These are phyloP conservation scores for Zymoseptoria pseudotritici DNA, from an alignment of 2,329 filamentous ascomycete species.

Conservation along the genomic window DNA sequence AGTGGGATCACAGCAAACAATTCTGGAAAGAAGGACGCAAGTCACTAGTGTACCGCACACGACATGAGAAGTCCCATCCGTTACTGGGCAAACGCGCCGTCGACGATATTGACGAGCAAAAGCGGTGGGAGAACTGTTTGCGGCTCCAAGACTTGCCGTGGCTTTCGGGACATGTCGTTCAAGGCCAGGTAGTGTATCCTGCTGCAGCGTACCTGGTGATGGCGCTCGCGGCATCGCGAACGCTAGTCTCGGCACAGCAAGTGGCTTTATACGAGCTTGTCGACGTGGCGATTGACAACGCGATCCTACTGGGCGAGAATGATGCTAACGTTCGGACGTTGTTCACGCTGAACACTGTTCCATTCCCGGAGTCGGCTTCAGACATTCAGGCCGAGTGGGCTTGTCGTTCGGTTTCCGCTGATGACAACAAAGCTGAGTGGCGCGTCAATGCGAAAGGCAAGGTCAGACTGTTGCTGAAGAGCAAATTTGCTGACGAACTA, in stretches of 20 bases:
- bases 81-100: slow-evolving; percentile 11
- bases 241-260: slow-evolving; percentile 8
- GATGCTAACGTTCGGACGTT: slow-evolving; percentile 19
- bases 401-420: slow-evolving; percentile 3
- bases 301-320: slow-evolving; percentile 13
- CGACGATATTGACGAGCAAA: slow-evolving; percentile 11
- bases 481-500: slow-evolving; percentile 2
- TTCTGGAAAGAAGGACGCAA: slow-evolving; percentile 12
- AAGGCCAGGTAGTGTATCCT: slow-evolving; percentile 28
- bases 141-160: slow-evolving; percentile 24
- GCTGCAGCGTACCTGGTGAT: slow-evolving; percentile 19
- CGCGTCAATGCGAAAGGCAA: slow-evolving; percentile 5
- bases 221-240: slow-evolving; percentile 18
- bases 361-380: background rate
- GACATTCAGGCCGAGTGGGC: slow-evolving; percentile 3
- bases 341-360: slow-evolving; percentile 15
- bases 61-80: slow-evolving; percentile 8
- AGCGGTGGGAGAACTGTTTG: slow-evolving; percentile 13
- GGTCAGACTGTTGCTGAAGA: slow-evolving; percentile 1
- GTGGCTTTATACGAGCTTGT: slow-evolving; percentile 13
- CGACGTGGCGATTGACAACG: slow-evolving; percentile 12
- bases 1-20: slow-evolving; percentile 10
- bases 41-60: slow-evolving; percentile 9
- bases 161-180: slow-evolving; percentile 29
- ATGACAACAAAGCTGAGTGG: slow-evolving; percentile 3